phyloP scores from a whole-genome alignment of 768 basidiomycete genomes.

The Strobilomyces dryophilus region DNA sequence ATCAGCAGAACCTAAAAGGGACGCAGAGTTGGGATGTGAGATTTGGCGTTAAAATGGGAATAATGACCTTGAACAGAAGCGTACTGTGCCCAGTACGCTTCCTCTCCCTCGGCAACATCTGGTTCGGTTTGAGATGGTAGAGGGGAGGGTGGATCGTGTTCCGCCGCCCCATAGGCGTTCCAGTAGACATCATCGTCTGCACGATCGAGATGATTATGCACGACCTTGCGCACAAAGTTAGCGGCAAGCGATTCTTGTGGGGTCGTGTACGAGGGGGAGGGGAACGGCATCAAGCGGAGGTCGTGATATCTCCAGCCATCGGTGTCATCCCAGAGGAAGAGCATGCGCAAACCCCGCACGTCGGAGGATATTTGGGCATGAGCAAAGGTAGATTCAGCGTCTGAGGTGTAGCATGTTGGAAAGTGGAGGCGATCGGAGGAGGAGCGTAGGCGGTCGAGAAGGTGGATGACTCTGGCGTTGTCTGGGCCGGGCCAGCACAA shows the following conservation, averaged over 20 bases:
- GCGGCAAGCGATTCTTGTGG: slow-evolving; percentile 24
- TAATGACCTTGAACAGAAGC: slow-evolving; percentile 59
- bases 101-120: slow-evolving; percentile 34
- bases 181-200: slow-evolving; percentile 58
- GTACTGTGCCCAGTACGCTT: slow-evolving; percentile 78
- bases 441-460: slow-evolving; percentile 39
- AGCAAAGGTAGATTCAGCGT: slow-evolving; percentile 51
- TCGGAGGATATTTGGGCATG: slow-evolving; percentile 47
- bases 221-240: slow-evolving; percentile 19
- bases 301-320: slow-evolving; percentile 71
- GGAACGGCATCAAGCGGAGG: slow-evolving; percentile 66
- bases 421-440: slow-evolving; percentile 28
- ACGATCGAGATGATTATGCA: slow-evolving; percentile 22
- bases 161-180: slow-evolving; percentile 53
- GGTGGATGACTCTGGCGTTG: slow-evolving; percentile 34
- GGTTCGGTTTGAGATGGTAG: slow-evolving; percentile 11
- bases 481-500: slow-evolving; percentile 60
- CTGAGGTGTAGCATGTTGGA: slow-evolving; percentile 38
- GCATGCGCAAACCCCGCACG: slow-evolving; percentile 45
- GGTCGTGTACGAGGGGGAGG: slow-evolving; percentile 34
- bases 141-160: slow-evolving; percentile 24
- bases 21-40: slow-evolving; percentile 2
- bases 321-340: slow-evolving; percentile 62
- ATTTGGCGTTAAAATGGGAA: slow-evolving; percentile 14
- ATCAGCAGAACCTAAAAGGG: slow-evolving; percentile 58